phyloP scores from a whole-genome alignment of 345 rosid genomes.

The Bretschneidera sinensis region DNA sequence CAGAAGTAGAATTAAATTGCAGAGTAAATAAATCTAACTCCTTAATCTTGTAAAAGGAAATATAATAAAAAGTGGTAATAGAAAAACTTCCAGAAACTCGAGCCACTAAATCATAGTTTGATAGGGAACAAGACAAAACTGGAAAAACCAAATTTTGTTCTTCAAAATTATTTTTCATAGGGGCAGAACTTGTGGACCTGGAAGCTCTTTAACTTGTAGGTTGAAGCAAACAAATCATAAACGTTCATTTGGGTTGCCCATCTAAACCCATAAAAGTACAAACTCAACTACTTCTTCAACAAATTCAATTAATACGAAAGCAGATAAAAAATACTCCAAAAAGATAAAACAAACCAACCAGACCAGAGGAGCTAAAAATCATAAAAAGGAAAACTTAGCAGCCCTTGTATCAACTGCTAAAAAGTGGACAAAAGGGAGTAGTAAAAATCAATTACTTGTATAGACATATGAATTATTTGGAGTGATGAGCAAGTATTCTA shows the following conservation, averaged over 20 bases:
- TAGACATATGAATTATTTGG: conserved; percentile 5
- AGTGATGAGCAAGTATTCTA: conserved; percentile 26
- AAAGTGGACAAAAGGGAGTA: neutral
- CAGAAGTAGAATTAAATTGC: neutral
- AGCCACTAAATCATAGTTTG: neutral
- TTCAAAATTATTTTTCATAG: neutral
- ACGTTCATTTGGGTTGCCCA: conserved; percentile 16
- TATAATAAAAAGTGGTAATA: too few relatives aligned
- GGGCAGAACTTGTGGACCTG: conserved; percentile 7
- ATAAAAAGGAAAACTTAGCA: conserved; percentile 4
- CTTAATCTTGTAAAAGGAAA: neutral
- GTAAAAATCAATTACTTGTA: neutral
- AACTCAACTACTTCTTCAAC: conserved; percentile 24
- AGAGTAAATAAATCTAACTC: neutral
- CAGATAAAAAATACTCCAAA: neutral
- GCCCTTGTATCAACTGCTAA: neutral
- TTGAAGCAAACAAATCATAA: conserved; percentile 10
- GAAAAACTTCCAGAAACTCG: neutral
- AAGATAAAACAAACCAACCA: neutral
- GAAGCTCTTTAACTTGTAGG: conserved; percentile 32
- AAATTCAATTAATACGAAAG: neutral
- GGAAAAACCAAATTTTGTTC: neutral
- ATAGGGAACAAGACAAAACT: neutral
- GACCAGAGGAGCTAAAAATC: neutral
- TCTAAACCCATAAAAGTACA: neutral